Conservation (phyloP, 1,139 yeast genomes). For the Taphrina sp. region DNA sequence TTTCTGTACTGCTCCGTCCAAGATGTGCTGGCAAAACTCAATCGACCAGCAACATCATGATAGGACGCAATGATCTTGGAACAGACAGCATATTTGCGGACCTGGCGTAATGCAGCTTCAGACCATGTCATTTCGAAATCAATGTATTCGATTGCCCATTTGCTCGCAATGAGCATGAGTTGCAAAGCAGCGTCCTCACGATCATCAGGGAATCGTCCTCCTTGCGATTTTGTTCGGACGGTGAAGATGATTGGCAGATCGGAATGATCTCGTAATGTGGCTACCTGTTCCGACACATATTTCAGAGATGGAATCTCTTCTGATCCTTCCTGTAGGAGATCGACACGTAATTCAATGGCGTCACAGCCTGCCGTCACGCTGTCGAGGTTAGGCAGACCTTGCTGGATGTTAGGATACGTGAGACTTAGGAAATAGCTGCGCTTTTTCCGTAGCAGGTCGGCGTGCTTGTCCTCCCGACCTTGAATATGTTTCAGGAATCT, state of each 20-base stretch:
- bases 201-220: slow-evolving; percentile 71
- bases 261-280: slow-evolving; percentile 62
- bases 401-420: slow-evolving; percentile 53
- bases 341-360: slow-evolving; percentile 84
- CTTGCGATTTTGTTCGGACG: slow-evolving; percentile 72
- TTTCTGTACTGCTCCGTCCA: slow-evolving; percentile 73
- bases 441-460: slow-evolving; percentile 49
- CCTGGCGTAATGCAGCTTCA: slow-evolving; percentile 47
- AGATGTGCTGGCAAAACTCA: slow-evolving; percentile 64
- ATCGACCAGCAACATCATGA: slow-evolving; percentile 64
- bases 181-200: slow-evolving; percentile 52
- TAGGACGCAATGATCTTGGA: slow-evolving; percentile 79
- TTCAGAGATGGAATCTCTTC: slow-evolving; percentile 41
- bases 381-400: slow-evolving; percentile 49
- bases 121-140: slow-evolving; percentile 56
- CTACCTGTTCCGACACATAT: slow-evolving; percentile 73
- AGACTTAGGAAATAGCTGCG: slow-evolving; percentile 73
- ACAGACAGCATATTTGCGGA: slow-evolving; percentile 53
- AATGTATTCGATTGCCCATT: slow-evolving; percentile 55
- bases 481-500: slow-evolving; percentile 61
- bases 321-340: slow-evolving; percentile 54
- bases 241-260: slow-evolving; percentile 78
- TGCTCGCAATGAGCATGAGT: slow-evolving; percentile 63
- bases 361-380: slow-evolving; percentile 64
- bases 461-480: slow-evolving; percentile 50